Percentiles rank a stretch among this genome's conserved stretches.
phyloP scores from a whole-genome alignment of 495 filamentous ascomycete genomes.

The Penicillium desertorum region DNA sequence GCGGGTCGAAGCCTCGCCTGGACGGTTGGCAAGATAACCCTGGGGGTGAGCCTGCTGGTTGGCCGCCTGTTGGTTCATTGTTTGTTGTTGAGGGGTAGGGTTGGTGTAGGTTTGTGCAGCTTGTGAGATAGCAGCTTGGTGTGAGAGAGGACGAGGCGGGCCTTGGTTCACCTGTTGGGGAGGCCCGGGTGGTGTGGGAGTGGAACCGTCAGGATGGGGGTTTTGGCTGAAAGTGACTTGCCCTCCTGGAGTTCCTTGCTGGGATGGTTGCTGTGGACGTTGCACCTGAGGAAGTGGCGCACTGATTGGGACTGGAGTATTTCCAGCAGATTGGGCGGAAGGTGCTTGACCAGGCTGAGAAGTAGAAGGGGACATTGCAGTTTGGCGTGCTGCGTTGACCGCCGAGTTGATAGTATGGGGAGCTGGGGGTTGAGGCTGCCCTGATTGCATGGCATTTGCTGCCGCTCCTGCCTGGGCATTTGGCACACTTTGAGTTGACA shows the following conservation, averaged over 20 bases:
- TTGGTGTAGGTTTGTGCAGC: constrained; percentile 56
- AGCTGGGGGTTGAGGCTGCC: constrained; percentile 44
- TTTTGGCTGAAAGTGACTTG: constrained; percentile 41
- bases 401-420: constrained; percentile 56
- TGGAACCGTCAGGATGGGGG: constrained; percentile 35
- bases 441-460: constrained; percentile 32
- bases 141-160: constrained; percentile 58
- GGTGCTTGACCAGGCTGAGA: constrained; percentile 41
- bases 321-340: constrained; percentile 43
- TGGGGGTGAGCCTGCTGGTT: constrained; percentile 54
- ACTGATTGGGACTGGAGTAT: constrained; percentile 38
- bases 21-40: constrained; percentile 49
- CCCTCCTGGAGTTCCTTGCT: constrained; percentile 43
- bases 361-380: constrained; percentile 42
- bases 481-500: constrained; percentile 22
- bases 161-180: constrained; percentile 47
- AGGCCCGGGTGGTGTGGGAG: constrained; percentile 43
- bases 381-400: constrained; percentile 52
- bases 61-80: constrained; percentile 32
- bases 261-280: constrained; percentile 42
- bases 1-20: constrained; percentile 46
- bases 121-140: constrained; percentile 60
- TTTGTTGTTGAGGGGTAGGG: constrained; percentile 39
- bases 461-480: constrained; percentile 26
- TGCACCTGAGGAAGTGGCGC: constrained; percentile 46